phyloP scores from a whole-genome alignment of 2,329 filamentous ascomycete genomes.

The Apiospora sp. region DNA sequence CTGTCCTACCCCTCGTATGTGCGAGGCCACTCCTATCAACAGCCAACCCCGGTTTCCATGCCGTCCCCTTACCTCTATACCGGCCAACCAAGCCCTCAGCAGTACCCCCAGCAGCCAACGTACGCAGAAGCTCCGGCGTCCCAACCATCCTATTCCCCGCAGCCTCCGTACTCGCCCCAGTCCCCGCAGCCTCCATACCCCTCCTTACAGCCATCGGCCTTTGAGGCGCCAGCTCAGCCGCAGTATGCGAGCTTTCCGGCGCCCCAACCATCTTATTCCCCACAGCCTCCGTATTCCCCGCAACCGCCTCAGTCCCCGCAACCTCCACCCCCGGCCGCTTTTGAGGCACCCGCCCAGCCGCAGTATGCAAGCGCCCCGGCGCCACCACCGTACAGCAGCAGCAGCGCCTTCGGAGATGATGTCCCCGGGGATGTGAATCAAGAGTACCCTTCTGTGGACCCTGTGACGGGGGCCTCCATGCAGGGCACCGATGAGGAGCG shows the following conservation, averaged over 20 bases:
- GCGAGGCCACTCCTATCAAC: slow-evolving; percentile 14
- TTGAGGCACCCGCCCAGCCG: background rate
- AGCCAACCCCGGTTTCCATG: background rate
- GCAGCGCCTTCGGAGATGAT: background rate
- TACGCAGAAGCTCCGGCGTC: background rate
- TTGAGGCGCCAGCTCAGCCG: background rate
- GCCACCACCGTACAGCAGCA: background rate
- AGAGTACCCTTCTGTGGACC: background rate
- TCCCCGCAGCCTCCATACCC: background rate
- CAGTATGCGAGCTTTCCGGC: background rate
- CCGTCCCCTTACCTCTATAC: background rate
- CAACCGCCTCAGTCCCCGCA: background rate
- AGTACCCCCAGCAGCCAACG: slow-evolving; percentile 4
- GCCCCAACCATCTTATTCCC: background rate
- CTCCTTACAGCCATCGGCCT: background rate
- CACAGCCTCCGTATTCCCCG: background rate
- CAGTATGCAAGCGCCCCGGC: background rate
- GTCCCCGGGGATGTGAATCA: background rate
- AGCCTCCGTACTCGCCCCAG: background rate
- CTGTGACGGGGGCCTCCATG: background rate
- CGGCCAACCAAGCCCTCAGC: background rate
- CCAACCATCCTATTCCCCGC: background rate
- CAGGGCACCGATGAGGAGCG: background rate
- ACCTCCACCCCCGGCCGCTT: background rate
- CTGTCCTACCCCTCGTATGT: slow-evolving; percentile 12